Evolutionary conservation across 2,329 filamentous ascomycete genomes (phyloP).

Genomic region (Colletotrichum plurivorum): DNA sequence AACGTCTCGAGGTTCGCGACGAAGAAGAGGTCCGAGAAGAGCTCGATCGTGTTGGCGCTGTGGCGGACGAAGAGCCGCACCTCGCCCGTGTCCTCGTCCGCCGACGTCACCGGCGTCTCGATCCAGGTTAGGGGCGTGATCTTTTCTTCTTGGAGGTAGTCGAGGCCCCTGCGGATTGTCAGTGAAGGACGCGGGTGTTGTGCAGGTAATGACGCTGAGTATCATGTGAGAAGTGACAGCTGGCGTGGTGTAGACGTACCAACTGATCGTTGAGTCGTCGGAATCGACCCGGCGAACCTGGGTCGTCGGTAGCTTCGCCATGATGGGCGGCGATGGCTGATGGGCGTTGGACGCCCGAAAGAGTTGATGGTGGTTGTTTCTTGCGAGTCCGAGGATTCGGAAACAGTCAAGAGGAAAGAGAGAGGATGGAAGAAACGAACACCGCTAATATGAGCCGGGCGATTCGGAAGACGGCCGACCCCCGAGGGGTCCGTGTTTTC

Average conservation of each 20-base stretch:
- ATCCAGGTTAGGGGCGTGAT: slow-evolving; percentile 38
- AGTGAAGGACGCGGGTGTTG: background rate
- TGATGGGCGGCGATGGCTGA: slow-evolving; percentile 11
- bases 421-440: background rate
- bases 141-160: slow-evolving; percentile 39
- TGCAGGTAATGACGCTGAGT: background rate
- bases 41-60: slow-evolving; percentile 68
- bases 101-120: slow-evolving; percentile 31
- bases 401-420: background rate
- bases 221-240: background rate
- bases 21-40: slow-evolving; percentile 74
- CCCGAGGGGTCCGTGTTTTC: slow-evolving; percentile 1
- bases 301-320: slow-evolving; percentile 32
- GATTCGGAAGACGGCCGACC: background rate
- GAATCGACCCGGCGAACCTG: slow-evolving; percentile 32
- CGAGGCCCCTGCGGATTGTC: slow-evolving; percentile 21
- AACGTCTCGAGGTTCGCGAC: slow-evolving; percentile 73
- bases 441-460: slow-evolving; percentile 1
- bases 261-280: slow-evolving; percentile 22
- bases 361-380: background rate
- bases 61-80: slow-evolving; percentile 29
- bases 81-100: slow-evolving; percentile 24
- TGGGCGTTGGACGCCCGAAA: background rate
- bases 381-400: slow-evolving; percentile 26
- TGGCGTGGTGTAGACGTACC: background rate